phyloP scores from a whole-genome alignment of 345 rosid genomes.

The Pistacia integerrima region DNA sequence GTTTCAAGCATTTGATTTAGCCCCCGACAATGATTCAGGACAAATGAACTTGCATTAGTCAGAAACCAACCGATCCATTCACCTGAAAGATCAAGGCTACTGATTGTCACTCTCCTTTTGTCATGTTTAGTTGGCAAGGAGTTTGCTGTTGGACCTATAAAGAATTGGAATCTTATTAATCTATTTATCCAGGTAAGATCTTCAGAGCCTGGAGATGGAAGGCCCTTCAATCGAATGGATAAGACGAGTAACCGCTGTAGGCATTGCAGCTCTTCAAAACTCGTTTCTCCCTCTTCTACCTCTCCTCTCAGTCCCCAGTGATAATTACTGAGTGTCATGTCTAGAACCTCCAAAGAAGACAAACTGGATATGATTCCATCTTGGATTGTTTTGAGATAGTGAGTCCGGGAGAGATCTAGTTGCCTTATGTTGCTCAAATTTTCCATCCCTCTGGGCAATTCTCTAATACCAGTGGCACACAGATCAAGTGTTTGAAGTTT shows the following conservation, averaged over 20 bases:
- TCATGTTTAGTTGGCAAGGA: conserved; percentile 31
- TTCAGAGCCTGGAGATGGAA: conserved; percentile 31
- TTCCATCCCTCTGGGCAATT: conserved; percentile 38
- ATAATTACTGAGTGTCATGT: conserved; percentile 46
- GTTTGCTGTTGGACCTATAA: conserved; percentile 35
- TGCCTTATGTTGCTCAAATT: conserved; percentile 29
- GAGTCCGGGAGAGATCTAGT: conserved; percentile 42
- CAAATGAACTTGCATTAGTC: conserved; percentile 30
- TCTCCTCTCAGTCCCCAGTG: conserved; percentile 32
- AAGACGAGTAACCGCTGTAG: conserved; percentile 24
- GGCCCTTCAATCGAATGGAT: conserved; percentile 26
- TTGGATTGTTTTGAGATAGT: conserved; percentile 34
- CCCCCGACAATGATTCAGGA: conserved; percentile 31
- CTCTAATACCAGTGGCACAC: conserved; percentile 32
- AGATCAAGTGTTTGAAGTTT: conserved; percentile 47
- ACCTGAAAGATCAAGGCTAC: conserved; percentile 32
- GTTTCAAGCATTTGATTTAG: conserved; percentile 34
- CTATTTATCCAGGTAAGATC: conserved; percentile 22
- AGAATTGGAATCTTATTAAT: conserved; percentile 31
- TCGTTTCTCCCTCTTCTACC: conserved; percentile 30
- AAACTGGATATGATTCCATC: conserved; percentile 34
- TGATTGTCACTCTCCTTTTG: conserved; percentile 31
- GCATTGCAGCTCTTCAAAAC: conserved; percentile 28
- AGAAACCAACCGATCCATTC: conserved; percentile 30
- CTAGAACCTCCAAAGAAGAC: conserved; percentile 38